Percentiles rank a stretch among this genome's conserved stretches.
Conservation (phyloP, 2,329 filamentous ascomycete species). For the Blumeriella jaapii region DNA sequence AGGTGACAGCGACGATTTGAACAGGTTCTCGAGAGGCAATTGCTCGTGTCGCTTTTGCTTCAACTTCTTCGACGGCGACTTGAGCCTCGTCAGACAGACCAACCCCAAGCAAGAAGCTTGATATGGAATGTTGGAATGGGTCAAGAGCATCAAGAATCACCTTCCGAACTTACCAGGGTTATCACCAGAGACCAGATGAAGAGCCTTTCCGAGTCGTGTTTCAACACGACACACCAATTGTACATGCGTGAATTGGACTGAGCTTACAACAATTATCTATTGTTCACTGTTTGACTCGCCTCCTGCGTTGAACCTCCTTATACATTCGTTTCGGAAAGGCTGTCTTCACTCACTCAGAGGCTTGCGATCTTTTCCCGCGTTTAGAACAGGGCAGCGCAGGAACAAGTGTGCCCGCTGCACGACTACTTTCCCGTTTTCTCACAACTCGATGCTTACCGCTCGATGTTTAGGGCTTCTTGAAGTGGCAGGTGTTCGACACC, state of each 20-base stretch:
- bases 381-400: too few relatives aligned
- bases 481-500: constrained; percentile 2
- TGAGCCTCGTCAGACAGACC: constrained; percentile 2
- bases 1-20: background rate
- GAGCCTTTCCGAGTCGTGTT: constrained; percentile 2
- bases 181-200: constrained; percentile 3
- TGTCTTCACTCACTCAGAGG: too few relatives aligned
- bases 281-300: too few relatives aligned
- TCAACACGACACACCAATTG: constrained; percentile 2
- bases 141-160: constrained; percentile 3
- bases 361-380: too few relatives aligned
- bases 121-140: constrained; percentile 5
- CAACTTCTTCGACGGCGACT: constrained; percentile 2
- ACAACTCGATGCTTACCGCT: too few relatives aligned
- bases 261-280: too few relatives aligned
- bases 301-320: too few relatives aligned
- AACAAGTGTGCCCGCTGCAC: too few relatives aligned
- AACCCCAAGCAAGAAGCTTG: background rate
- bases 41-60: constrained; percentile 1
- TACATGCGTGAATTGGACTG: too few relatives aligned
- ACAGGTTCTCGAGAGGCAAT: constrained; percentile 3
- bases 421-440: too few relatives aligned
- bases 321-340: too few relatives aligned
- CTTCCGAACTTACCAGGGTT: constrained; percentile 2
- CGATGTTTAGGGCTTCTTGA: constrained; percentile 4